Evolutionary conservation across 2,329 filamentous ascomycete species (phyloP), one percentile per base, ranked within the genome.

Genomic region (Juglanconis juglandina): DNA sequence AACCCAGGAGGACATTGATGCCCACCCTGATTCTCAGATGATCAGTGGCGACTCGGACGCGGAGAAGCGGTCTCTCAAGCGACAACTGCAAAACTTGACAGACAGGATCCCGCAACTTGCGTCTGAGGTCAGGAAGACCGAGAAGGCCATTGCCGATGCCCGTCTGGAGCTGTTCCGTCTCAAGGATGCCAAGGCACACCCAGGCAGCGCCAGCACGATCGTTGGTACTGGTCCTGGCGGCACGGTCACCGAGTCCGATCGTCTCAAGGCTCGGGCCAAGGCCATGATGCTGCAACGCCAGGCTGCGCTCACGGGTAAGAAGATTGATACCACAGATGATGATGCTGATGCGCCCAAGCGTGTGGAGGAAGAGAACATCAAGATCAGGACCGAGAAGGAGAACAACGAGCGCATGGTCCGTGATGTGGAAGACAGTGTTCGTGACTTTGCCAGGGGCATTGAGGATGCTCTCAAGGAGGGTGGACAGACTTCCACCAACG

Each of bases 211-310:
- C 9, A 81, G 89, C 24, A 83, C 87, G 35, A 92, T 99, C 64
- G 86, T 98, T 61, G 95, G 95, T 50, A 98, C 94, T 63, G 95
- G 95, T 9, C 94, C 93, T 60, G 94, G 94, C 48, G 95, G 95
- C 56, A 78, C 86, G 49, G 86, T 99, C 47, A 99, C 95, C 0
- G 95, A 99, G 75, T 90, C 92, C 3, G 95, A 99, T 75, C 87
- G 94, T 57, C 85, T 98, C 66, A 98, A 97, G 79, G 95, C 95
- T 41, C 87, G 93, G 67, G 94, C 95, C 37, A 96, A 93, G 77
- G 94, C 94, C 44, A 96, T 97, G 87, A 99, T 99, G 95, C 94
- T 98, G 77, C 93, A 96, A 70, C 89, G 95, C 62, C 93, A 95
- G 66, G 95, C 95, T 59, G 94, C 95, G 17, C 78, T 99, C 64